phyloP scores from a whole-genome alignment of 2,329 filamentous ascomycete genomes.

The Penicillium capsulatum region DNA sequence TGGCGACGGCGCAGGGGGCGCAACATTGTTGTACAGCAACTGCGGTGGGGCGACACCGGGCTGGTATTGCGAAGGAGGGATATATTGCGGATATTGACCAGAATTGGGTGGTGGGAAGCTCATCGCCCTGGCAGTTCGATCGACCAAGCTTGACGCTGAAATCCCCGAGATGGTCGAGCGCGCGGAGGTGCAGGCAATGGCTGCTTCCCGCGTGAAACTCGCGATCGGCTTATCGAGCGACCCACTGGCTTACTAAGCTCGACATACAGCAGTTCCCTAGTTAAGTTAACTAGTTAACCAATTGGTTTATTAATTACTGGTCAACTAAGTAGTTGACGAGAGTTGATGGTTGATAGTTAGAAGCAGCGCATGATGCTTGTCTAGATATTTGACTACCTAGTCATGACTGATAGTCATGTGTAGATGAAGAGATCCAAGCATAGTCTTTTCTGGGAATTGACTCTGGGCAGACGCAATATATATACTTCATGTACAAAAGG shows the following conservation, averaged over 20 bases:
- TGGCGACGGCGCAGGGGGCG: slow-evolving; percentile 25
- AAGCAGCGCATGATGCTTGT: too few species aligned
- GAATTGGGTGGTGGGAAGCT: slow-evolving; percentile 41
- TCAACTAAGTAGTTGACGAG: too few species aligned
- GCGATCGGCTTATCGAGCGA: slow-evolving; percentile 13
- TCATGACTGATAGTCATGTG: too few species aligned
- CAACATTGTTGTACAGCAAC: slow-evolving; percentile 36
- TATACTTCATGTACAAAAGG: too few species aligned
- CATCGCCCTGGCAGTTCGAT: slow-evolving; percentile 35
- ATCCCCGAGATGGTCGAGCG: slow-evolving; percentile 7
- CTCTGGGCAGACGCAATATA: too few species aligned
- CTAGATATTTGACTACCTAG: too few species aligned
- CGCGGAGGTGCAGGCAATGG: slow-evolving; percentile 8
- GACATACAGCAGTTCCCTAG: too few species aligned
- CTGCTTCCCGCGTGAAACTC: slow-evolving; percentile 25
- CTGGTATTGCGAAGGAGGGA: slow-evolving; percentile 34
- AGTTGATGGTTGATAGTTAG: too few species aligned
- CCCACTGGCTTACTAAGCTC: slow-evolving; percentile 19
- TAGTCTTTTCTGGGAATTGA: too few species aligned
- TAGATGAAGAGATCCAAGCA: too few species aligned
- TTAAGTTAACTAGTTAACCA: not conserved
- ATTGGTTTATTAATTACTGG: not conserved
- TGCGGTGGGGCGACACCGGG: slow-evolving; percentile 31
- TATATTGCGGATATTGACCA: slow-evolving; percentile 34
- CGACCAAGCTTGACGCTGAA: slow-evolving; percentile 18